Conservation (phyloP, 192 early-diverging fungal genomes). For the Phlyctochytrium arcticum region DNA sequence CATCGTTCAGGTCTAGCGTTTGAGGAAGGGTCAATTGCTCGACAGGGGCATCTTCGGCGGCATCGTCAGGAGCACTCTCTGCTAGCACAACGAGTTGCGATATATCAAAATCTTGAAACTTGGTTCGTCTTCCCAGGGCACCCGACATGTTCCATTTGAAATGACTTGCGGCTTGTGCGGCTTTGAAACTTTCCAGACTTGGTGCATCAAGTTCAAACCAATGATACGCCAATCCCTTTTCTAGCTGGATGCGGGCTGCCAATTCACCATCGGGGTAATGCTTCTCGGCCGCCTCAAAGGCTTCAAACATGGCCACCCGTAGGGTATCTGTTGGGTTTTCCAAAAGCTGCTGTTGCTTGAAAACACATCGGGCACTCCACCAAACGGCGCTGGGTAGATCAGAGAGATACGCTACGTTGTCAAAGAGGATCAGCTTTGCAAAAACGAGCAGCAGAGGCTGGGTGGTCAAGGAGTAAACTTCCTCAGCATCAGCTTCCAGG, state of each 20-base stretch:
- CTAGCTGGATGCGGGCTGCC: slow-evolving; percentile 66
- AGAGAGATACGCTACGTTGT: slow-evolving; percentile 29
- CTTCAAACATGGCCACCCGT: slow-evolving; percentile 40
- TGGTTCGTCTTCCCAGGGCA: slow-evolving; percentile 84
- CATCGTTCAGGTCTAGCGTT: slow-evolving; percentile 83
- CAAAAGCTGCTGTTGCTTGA: slow-evolving; percentile 74
- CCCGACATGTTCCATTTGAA: slow-evolving; percentile 87
- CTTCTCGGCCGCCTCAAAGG: background rate
- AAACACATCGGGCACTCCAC: slow-evolving; percentile 72
- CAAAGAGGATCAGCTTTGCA: slow-evolving; percentile 63
- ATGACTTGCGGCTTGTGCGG: slow-evolving; percentile 74
- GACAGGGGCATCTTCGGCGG: slow-evolving; percentile 16
- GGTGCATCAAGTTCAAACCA: slow-evolving; percentile 64
- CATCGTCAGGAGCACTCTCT: slow-evolving; percentile 48
- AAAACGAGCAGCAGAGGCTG: slow-evolving; percentile 64
- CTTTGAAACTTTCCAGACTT: slow-evolving; percentile 11
- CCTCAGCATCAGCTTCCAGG: slow-evolving; percentile 77
- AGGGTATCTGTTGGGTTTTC: slow-evolving; percentile 62
- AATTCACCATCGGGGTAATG: slow-evolving; percentile 27
- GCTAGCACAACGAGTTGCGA: slow-evolving; percentile 91
- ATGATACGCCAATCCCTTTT: slow-evolving; percentile 74
- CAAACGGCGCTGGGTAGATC: slow-evolving; percentile 48
- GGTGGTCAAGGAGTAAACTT: slow-evolving; percentile 74
- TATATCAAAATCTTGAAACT: slow-evolving; percentile 85
- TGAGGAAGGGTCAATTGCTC: slow-evolving; percentile 49